phyloP scores from a whole-genome alignment of 2,329 filamentous ascomycete species.

The Pseudogymnoascus sp. region DNA sequence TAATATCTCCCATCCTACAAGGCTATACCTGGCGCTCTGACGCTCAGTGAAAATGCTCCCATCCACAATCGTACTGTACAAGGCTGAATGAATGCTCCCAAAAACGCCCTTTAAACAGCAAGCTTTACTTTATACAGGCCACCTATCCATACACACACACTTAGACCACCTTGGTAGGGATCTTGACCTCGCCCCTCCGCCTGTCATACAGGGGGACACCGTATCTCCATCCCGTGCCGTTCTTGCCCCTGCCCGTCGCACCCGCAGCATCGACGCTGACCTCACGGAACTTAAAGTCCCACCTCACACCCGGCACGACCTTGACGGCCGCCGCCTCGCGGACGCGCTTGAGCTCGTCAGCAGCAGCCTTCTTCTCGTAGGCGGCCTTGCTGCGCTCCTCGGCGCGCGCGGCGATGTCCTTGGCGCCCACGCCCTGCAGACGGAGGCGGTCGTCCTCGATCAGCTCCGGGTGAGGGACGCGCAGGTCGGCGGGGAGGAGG shows the following conservation, averaged over 20 bases:
- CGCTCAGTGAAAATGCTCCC: slow-evolving; percentile 1
- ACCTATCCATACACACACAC: background rate
- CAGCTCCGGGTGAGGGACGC: slow-evolving; percentile 56
- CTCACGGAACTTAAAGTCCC: slow-evolving; percentile 56
- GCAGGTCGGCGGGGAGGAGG: slow-evolving; percentile 51
- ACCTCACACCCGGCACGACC: slow-evolving; percentile 41
- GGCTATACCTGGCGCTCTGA: background rate
- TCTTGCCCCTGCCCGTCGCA: slow-evolving; percentile 41
- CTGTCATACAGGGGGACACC: slow-evolving; percentile 56
- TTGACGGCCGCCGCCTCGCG: slow-evolving; percentile 36
- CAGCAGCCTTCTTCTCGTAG: slow-evolving; percentile 24
- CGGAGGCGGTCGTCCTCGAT: slow-evolving; percentile 38
- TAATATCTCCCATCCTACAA: slow-evolving; percentile 4
- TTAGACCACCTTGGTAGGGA: slow-evolving; percentile 49
- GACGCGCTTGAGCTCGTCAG: slow-evolving; percentile 16
- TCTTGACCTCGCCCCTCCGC: slow-evolving; percentile 57
- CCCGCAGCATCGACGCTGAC: slow-evolving; percentile 51
- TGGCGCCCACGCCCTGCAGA: slow-evolving; percentile 26
- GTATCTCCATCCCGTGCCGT: slow-evolving; percentile 54
- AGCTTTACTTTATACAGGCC: background rate
- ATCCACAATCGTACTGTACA: slow-evolving; percentile 5
- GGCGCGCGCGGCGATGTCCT: slow-evolving; percentile 22
- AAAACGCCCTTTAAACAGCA: background rate
- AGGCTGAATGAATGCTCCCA: slow-evolving; percentile 2
- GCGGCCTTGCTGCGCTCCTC: slow-evolving; percentile 27